Base-by-base conservation (phyloP, 2,329 filamentous ascomycete species). In the Macrophomina pseudophaseolina region DNA sequence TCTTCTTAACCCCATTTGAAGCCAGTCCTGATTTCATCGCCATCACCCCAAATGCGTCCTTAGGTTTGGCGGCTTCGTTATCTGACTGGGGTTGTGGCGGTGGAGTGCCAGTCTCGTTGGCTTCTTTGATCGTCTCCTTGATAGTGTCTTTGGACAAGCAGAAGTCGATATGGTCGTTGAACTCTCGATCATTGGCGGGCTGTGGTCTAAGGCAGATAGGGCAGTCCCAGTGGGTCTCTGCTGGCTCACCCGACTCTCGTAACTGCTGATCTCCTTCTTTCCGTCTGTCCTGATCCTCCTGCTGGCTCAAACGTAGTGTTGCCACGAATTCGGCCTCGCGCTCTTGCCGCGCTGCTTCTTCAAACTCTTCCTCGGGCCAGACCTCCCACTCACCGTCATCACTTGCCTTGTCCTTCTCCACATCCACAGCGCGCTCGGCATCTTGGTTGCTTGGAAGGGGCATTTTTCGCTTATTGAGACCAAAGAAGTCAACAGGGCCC, bases 91-190 rank as follows among this genome's bases (percentile, higher is more conserved):
- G 23, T 8, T 52, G 46, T 16, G 60, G 52, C 16, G 46, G 60
- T 9, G 62, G 44, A 14, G 46, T 64, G 7, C 52, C 58, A 28
- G 53, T 35, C 32, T 49, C 53, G 14, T 66, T 66, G 8, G 46
- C 64, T 28, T 65, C 84, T 66, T 92, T 89, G 0, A 95, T 89
- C 0, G 88, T 90, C 72, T 97, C 92, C 53, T 90, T 90, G 72
- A 99, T 98, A 0, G 93, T 92, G 73, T 91, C 88, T 65, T 90
- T 85, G 0, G 94, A 97, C 1, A 99, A 85, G 76, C 95, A 99
- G 8, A 91, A 86, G 76, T 99, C 95, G 62, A 99, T 93, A 74
- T 99, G 95, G 66, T 91, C 87, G 71, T 99, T 99, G 79, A 98
- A 97, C 0, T 80, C 81, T 53, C 84, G 85, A 75, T 97, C 93